A percentile compares a stretch with the other conserved stretches of the same genome.
Conservation (phyloP, 176 grass and related monocot genomes). For the Areca catechu region DNA sequence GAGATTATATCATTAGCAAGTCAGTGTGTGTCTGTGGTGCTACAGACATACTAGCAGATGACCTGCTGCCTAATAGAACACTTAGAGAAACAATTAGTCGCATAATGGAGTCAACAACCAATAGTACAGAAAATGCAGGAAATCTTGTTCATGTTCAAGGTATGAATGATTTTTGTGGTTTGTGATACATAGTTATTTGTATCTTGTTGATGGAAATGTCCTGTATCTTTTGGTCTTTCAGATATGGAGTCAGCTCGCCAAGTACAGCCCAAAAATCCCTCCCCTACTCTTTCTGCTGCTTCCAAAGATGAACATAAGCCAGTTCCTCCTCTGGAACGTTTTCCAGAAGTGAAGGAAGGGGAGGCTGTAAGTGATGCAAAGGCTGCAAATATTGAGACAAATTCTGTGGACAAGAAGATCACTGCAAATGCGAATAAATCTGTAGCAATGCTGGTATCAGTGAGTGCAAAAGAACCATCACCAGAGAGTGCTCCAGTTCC, state of each 20-base stretch:
- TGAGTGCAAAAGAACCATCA: conserved; percentile 37
- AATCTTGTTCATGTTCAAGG: conserved; percentile 75
- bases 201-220: conserved; percentile 9
- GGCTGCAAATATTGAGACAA: conserved; percentile 30
- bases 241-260: conserved; percentile 79
- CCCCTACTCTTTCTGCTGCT: conserved; percentile 72
- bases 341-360: conserved; percentile 29
- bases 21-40: conserved; percentile 81
- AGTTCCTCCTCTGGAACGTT: conserved; percentile 39
- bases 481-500: conserved; percentile 34
- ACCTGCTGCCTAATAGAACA: conserved; percentile 92
- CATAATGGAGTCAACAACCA: conserved; percentile 84
- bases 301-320: conserved; percentile 71
- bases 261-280: conserved; percentile 46
- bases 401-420: conserved; percentile 45
- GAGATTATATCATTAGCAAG: conserved; percentile 79
- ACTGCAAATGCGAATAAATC: conserved; percentile 28
- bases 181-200: conserved; percentile 7
- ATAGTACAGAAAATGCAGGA: conserved; percentile 77
- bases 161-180: conserved; percentile 24
- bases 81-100: conserved; percentile 87
- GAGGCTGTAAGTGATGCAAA: conserved; percentile 43
- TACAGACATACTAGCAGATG: conserved; percentile 83
- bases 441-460: conserved; percentile 45
- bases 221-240: conserved; percentile 24